A percentile compares a stretch with the other conserved stretches of the same genome.
Evolutionary conservation across 805 yeast species (phyloP).

Genomic region (Yarrowia sp.): DNA sequence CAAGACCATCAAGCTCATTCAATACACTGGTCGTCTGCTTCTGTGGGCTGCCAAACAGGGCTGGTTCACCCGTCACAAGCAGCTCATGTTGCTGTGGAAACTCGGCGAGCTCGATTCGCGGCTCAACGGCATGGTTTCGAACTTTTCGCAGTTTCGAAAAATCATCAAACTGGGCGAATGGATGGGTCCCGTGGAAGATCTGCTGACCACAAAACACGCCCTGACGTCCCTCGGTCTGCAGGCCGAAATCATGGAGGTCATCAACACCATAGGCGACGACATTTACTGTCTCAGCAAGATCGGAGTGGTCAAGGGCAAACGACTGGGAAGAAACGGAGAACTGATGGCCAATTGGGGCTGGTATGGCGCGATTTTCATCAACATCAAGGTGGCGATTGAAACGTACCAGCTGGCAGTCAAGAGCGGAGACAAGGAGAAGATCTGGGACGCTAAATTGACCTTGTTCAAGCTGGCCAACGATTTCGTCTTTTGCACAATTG

Average conservation of each 20-base stretch:
- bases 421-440: background rate
- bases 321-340: conserved; percentile 42
- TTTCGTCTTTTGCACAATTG: conserved; percentile 46
- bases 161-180: conserved; percentile 48
- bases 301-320: conserved; percentile 43
- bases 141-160: conserved; percentile 47
- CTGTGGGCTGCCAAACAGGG: conserved; percentile 40
- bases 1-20: conserved; percentile 46
- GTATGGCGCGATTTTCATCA: conserved; percentile 45
- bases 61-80: background rate
- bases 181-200: conserved; percentile 42
- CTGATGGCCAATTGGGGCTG: conserved; percentile 46
- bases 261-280: conserved; percentile 48
- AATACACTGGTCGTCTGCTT: conserved; percentile 46
- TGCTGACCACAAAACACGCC: conserved; percentile 17
- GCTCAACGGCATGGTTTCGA: conserved; percentile 44
- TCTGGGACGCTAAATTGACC: conserved; percentile 31
- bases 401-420: background rate
- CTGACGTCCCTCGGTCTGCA: background rate
- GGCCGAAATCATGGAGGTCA: conserved; percentile 44
- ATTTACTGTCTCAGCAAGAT: conserved; percentile 46
- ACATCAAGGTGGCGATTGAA: conserved; percentile 21
- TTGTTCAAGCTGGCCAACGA: conserved; percentile 46
- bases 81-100: conserved; percentile 1
- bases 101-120: conserved; percentile 15